Base-by-base conservation (phyloP, 305 asterid species). In the Rubia tinctorum region DNA sequence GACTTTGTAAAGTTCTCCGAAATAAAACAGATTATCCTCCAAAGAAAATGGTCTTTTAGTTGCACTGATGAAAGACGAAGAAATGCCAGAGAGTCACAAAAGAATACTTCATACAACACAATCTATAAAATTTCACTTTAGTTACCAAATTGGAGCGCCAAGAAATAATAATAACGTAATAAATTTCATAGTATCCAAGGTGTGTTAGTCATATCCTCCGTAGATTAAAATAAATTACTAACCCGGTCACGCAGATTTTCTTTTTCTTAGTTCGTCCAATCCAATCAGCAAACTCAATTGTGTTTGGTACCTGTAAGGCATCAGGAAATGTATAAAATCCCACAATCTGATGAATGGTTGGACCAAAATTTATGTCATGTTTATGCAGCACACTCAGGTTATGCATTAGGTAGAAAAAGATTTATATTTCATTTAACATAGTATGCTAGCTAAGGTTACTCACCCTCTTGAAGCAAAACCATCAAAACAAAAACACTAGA, bases 231-330 rank as follows among this genome's bases (percentile, higher is more conserved):
- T 71, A 17, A 88, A 0, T 53, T 8, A 53, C 97, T 82, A 75
- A 95, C 99, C 99, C 96, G 79, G 96, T 92, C 67, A 95, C 90
- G 76, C 87, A 93, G 80, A 95, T 95, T 81, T 90, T 80, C 88
- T 90, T 95, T 88, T 88, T 90, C 82, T 95, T 95, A 62, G 98
- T 95, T 85, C 98, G 87, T 73, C 99, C 96, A 85, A 95, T 92
- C 99, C 99, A 95, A 87, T 92, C 98, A 76, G 99, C 99, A 88
- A 95, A 95, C 78, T 95, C 99, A 68, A 87, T 77, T 60, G 97
- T 92, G 89, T 95, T 95, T 34, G 99, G 99, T 65, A 95, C 99
- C 99, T 95, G 80, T 69, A 80, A 58, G 70, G 60, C 25, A 72
- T 55, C 79, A 80, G 4, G 4, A 40, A 40, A 40, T 47, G 45